Evolutionary conservation across 257 asterid species (phyloP), one percentile per base, ranked within the genome.

Genomic region (Cruciata laevipes): DNA sequence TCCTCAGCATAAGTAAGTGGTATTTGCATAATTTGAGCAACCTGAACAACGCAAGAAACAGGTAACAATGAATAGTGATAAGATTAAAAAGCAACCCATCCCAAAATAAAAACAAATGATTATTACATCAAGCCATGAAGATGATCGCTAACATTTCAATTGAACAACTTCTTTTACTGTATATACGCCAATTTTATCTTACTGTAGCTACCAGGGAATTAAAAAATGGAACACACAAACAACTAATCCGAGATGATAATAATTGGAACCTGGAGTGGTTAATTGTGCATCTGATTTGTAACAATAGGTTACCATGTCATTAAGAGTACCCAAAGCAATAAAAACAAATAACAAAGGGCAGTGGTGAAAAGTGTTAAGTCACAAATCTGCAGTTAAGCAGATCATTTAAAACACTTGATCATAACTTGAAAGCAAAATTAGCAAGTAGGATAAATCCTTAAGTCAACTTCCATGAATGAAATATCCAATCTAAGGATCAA

Each of bases 1-100:
- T 89, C 96, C 80, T 91, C 98, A 27, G 96, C 98, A 81, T 83
- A 91, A 13, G 78, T 68, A 16, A 89, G 86, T 30, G 98, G 96
- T 68, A 91, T 81, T 79, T 89, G 95, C 95, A 89, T 87, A 35
- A 86, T 89, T 84, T 89, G 89, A 44, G 89, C 80, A 61, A 91
- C 65, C 98, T 91, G 75, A 72, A 24, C 24, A 16, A 66, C 51
- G 71, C 40, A 81, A 67, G 38, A 64, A 51, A 71, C 38, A 67
- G 6, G 62, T 38, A 64, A 71, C 40, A 67, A 6, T 47, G 13
- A 61, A 31, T 40, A 61, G 6, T 37, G 37, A 23, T 0, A 9
- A n/a, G 3, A 13, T 20, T 17, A 10, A 40, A 59, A 63, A 4
- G 23, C 20, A 33, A 32, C 5, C 20, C n/a, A 67, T 17, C 24